Evolutionary conservation across 148 eudicot species (phyloP).

Genomic region (Camellia sinensis): DNA sequence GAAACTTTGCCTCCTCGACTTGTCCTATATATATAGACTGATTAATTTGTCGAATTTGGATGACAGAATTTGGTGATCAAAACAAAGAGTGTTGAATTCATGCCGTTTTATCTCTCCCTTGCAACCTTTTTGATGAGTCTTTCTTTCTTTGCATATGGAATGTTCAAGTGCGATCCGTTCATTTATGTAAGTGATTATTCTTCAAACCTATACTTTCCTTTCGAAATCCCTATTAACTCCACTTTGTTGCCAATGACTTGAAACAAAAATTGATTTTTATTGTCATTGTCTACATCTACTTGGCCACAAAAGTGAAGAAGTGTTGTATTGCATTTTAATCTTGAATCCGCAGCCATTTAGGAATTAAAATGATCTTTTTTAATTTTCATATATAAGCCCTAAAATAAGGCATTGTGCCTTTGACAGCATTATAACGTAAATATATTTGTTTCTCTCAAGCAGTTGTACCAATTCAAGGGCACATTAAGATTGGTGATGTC

Average conservation of each 20-base stretch:
- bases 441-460: too few species aligned
- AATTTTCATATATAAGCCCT: background rate
- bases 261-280: background rate
- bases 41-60: background rate
- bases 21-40: background rate
- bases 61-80: slow-evolving; percentile 50
- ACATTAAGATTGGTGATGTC: too few species aligned
- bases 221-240: background rate
- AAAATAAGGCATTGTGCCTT: background rate
- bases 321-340: background rate
- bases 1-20: background rate
- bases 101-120: slow-evolving; percentile 53
- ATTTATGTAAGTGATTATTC: slow-evolving; percentile 31
- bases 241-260: background rate
- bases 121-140: slow-evolving; percentile 47
- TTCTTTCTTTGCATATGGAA: slow-evolving; percentile 40
- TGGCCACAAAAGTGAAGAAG: background rate
- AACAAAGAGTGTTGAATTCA: slow-evolving; percentile 48
- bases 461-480: too few species aligned
- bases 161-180: slow-evolving; percentile 34
- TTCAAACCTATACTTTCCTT: background rate
- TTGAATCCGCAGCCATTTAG: background rate
- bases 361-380: background rate
- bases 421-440: too few species aligned
- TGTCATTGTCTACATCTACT: background rate